Evolutionary conservation across 768 basidiomycete species (phyloP).

Genomic region (Tricholoma matsutake): DNA sequence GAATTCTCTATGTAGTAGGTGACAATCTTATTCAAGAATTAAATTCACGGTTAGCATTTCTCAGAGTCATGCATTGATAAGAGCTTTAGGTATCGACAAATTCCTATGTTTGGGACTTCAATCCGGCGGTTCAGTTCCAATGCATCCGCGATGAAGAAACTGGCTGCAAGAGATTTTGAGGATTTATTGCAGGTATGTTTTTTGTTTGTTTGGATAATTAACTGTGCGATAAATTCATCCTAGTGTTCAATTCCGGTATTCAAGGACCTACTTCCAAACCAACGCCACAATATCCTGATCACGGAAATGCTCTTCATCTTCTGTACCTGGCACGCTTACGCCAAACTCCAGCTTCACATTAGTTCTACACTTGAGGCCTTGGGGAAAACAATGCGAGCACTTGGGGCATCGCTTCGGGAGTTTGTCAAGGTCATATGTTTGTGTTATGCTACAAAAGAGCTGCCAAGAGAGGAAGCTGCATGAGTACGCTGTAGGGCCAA

Average conservation of each 20-base stretch:
- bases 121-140: conserved; percentile 23
- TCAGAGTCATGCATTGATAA: neutral
- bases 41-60: conserved; percentile 19
- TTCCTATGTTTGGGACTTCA: conserved; percentile 30
- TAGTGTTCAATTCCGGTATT: conserved; percentile 3
- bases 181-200: conserved; percentile 26
- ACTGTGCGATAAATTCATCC: neutral
- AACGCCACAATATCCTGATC: conserved; percentile 5
- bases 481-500: neutral
- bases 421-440: conserved; percentile 3
- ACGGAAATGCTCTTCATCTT: conserved; percentile 6
- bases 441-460: conserved; percentile 2
- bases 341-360: conserved; percentile 10
- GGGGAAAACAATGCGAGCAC: neutral
- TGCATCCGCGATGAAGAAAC: conserved; percentile 18
- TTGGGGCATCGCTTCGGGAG: conserved; percentile 1
- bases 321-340: conserved; percentile 9
- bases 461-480: conserved; percentile 9
- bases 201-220: neutral
- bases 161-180: conserved; percentile 25
- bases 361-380: conserved; percentile 7
- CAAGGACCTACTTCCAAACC: conserved; percentile 6
- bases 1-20: conserved; percentile 24
- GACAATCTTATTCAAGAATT: conserved; percentile 18
- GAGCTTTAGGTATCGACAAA: conserved; percentile 23